A percentile compares a stretch with the other conserved stretches of the same genome.
phyloP scores from a whole-genome alignment of 2,329 filamentous ascomycete species.

The Cercospora janseana region DNA sequence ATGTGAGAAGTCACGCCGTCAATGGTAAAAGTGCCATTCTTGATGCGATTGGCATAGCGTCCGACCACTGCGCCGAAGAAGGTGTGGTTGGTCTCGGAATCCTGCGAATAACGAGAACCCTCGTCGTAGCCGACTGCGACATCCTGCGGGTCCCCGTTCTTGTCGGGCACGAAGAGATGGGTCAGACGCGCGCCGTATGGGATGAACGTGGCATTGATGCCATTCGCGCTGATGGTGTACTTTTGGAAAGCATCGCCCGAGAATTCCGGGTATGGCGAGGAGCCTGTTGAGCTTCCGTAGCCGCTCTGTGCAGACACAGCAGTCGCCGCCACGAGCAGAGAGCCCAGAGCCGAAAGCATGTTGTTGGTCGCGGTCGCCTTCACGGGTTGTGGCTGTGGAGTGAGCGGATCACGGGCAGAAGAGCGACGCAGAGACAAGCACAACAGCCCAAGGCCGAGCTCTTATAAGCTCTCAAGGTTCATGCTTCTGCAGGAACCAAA shows the following conservation, averaged over 20 bases:
- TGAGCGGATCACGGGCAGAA: no score
- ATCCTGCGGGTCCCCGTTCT: conserved; percentile 46
- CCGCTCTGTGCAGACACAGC: conserved; percentile 24
- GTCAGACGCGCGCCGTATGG: conserved; percentile 35
- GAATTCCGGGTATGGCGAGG: conserved; percentile 31
- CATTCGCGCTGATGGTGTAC: conserved; percentile 29
- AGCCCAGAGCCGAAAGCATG: not conserved
- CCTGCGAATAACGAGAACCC: conserved; percentile 41
- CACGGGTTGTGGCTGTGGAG: no score
- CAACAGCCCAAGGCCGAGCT: conserved; percentile 5
- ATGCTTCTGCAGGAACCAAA: conserved; percentile 20
- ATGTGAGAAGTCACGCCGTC: conserved; percentile 50
- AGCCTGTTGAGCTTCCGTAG: conserved; percentile 15
- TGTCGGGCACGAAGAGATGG: conserved; percentile 33
- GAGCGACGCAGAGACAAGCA: no score
- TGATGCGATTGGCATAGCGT: conserved; percentile 56
- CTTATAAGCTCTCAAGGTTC: conserved; percentile 19
- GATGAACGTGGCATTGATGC: conserved; percentile 35
- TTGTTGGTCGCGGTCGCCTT: not conserved
- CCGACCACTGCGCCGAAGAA: conserved; percentile 62
- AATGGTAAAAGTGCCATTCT: conserved; percentile 56
- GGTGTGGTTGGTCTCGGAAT: conserved; percentile 52
- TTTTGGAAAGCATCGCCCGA: conserved; percentile 33
- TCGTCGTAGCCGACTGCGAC: conserved; percentile 53
- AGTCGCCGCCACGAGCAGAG: conserved; percentile 24